A percentile compares a stretch with the other conserved stretches of the same genome.
These are phyloP conservation scores for Pichia eremophila DNA, from an alignment of 805 yeast species.

Conservation along the genomic window DNA sequence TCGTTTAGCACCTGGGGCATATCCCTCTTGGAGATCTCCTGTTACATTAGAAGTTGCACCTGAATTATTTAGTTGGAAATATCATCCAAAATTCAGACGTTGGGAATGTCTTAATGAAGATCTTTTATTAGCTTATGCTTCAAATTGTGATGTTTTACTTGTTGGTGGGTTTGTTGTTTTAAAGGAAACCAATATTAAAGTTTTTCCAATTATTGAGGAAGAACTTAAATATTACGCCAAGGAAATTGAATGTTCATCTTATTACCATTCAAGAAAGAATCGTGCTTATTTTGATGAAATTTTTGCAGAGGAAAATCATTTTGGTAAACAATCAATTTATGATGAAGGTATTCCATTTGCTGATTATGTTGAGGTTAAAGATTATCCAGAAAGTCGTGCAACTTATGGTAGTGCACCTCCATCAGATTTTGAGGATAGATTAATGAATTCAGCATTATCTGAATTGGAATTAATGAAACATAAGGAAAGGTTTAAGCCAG, in stretches of 20 bases:
- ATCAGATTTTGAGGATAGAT: background rate
- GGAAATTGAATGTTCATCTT: background rate
- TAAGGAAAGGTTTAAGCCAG: background rate
- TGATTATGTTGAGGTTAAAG: background rate
- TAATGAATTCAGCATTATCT: background rate
- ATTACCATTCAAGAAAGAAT: background rate
- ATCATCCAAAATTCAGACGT: background rate
- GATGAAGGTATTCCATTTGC: background rate
- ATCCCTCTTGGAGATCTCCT: conserved; percentile 6
- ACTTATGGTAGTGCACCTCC: background rate
- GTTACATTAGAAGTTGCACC: background rate
- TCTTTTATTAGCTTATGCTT: background rate
- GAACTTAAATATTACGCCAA: background rate
- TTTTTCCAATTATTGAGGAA: background rate
- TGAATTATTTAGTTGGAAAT: conserved; percentile 3
- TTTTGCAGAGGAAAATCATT: background rate
- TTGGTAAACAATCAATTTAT: background rate
- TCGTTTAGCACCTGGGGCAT: background rate
- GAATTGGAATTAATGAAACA: background rate
- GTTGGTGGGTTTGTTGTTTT: background rate
- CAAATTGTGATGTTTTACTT: conserved; percentile 4
- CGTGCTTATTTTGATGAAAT: background rate
- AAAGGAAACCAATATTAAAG: background rate
- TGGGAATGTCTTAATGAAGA: conserved; percentile 2
- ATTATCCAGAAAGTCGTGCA: background rate